Conservation (phyloP, 2,329 filamentous ascomycete species). For the Apiospora kogelbergensis region DNA sequence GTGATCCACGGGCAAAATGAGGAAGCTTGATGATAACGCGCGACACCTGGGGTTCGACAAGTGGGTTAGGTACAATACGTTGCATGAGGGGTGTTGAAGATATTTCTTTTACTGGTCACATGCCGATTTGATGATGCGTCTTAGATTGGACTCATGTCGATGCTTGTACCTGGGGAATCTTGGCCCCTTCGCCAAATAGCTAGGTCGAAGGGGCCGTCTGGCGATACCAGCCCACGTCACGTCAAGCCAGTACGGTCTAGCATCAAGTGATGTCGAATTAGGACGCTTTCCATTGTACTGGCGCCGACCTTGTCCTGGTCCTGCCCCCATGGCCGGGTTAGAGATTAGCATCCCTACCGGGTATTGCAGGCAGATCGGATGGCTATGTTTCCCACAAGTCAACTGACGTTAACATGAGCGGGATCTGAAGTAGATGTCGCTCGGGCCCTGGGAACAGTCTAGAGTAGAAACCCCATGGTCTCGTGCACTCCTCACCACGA, state of each 20-base stretch:
- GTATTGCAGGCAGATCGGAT: background rate
- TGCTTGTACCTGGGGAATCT: background rate
- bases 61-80: background rate
- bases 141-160: background rate
- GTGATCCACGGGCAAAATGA: background rate
- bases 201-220: background rate
- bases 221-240: slow-evolving; percentile 6
- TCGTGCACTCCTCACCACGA: background rate
- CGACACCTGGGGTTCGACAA: background rate
- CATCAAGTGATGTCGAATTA: background rate
- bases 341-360: background rate
- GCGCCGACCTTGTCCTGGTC: background rate
- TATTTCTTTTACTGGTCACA: background rate
- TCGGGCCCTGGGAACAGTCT: background rate
- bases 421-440: background rate
- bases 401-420: background rate
- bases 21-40: background rate
- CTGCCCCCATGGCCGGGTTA: background rate
- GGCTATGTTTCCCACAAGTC: background rate
- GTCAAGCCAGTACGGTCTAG: background rate
- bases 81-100: background rate
- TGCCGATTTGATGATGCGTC: background rate
- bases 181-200: background rate
- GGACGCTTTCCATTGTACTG: background rate
- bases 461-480: background rate